A percentile compares a stretch with the other conserved stretches of the same genome.
Evolutionary conservation across 2,329 filamentous ascomycete species (phyloP).

Genomic region (Fusarium sp.): DNA sequence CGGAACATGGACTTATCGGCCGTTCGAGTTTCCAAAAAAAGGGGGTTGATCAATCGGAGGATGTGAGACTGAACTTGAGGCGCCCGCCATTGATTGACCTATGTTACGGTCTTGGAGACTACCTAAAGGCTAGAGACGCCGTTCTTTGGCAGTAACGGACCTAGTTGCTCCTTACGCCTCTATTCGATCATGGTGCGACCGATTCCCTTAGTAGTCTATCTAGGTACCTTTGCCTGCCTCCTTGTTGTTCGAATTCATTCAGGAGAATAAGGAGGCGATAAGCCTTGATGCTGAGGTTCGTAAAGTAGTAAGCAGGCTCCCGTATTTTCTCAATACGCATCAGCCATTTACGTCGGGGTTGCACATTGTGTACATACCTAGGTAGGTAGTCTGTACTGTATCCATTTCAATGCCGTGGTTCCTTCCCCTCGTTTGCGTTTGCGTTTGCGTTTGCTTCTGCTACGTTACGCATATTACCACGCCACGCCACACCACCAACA

Average conservation of each 20-base stretch:
- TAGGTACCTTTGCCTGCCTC: no score
- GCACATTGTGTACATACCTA: background rate
- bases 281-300: background rate
- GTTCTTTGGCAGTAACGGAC: slow-evolving; percentile 23
- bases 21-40: slow-evolving; percentile 42
- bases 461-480: slow-evolving; percentile 3
- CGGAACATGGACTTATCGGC: slow-evolving; percentile 28
- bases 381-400: background rate
- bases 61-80: slow-evolving; percentile 12
- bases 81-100: slow-evolving; percentile 19
- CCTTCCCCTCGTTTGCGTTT: background rate
- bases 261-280: slow-evolving; percentile 2
- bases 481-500: background rate
- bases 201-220: background rate
- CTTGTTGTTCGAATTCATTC: background rate
- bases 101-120: slow-evolving; percentile 2
- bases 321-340: slow-evolving; percentile 1
- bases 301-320: slow-evolving; percentile 16
- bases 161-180: slow-evolving; percentile 32
- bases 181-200: slow-evolving; percentile 30
- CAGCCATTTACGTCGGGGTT: slow-evolving; percentile 8
- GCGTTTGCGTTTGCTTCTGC: background rate
- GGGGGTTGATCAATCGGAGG: slow-evolving; percentile 38
- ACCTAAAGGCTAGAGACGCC: slow-evolving; percentile 6
- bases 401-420: slow-evolving; percentile 12